Evolutionary conservation across 495 filamentous ascomycete genomes (phyloP).

Genomic region (Annulohypoxylon stygium): DNA sequence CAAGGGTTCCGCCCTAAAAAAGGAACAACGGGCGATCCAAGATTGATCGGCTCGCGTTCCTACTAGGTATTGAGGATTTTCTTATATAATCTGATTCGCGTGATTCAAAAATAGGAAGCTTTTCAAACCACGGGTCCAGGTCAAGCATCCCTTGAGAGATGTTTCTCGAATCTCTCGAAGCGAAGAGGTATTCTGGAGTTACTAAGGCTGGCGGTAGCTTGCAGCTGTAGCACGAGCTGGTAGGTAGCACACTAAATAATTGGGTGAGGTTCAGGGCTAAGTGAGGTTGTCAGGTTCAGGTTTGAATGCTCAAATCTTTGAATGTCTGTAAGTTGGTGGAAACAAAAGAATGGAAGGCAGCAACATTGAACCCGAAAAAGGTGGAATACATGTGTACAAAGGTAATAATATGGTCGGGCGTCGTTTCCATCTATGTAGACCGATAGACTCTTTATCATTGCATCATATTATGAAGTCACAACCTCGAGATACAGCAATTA

Average conservation of each 20-base stretch:
- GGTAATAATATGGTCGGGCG: not conserved
- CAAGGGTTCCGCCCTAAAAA: constrained; percentile 38
- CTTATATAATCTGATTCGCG: constrained; percentile 42
- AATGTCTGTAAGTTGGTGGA: constrained; percentile 3
- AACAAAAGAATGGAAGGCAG: not conserved
- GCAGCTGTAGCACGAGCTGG: not conserved
- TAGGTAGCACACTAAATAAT: not conserved
- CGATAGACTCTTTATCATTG: not conserved
- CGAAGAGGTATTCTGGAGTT: not conserved
- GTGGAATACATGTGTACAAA: not conserved
- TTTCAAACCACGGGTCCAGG: constrained; percentile 32
- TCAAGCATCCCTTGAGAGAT: constrained; percentile 36
- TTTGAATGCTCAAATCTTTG: too few relatives aligned
- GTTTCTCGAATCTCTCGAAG: constrained; percentile 41
- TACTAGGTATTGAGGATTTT: constrained; percentile 2
- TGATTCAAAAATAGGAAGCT: constrained; percentile 33
- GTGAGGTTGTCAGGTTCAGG: too few relatives aligned
- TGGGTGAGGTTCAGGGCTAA: not conserved
- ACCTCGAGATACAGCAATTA: not conserved
- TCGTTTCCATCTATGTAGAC: constrained; percentile 7
- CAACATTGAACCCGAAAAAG: not conserved
- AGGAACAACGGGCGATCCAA: constrained; percentile 27
- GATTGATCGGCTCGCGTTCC: constrained; percentile 24
- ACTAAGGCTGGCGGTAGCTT: not conserved
- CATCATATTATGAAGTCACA: constrained; percentile 3